Evolutionary conservation across 2,329 filamentous ascomycete species (phyloP).

Genomic region (Claviceps sp.): DNA sequence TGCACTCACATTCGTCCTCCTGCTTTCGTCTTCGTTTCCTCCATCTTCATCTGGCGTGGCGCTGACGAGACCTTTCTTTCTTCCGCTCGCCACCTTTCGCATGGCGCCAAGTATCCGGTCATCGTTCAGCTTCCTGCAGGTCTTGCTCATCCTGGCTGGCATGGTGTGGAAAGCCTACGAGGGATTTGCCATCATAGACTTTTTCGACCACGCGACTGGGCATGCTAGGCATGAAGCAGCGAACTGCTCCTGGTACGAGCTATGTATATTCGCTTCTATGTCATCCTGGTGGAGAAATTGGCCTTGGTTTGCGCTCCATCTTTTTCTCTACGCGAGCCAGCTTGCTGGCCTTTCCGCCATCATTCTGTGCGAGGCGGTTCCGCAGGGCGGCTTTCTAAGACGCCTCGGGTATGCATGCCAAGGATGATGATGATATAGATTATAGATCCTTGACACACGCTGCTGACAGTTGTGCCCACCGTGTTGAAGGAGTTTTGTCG

Average conservation of each 20-base stretch:
- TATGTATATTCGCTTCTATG: not conserved
- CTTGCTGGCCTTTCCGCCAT: conserved; percentile 3
- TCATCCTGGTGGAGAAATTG: not conserved
- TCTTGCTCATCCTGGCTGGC: not conserved
- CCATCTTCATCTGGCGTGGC: no score
- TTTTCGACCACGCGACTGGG: not conserved
- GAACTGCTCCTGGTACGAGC: not conserved
- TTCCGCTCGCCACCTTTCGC: not conserved
- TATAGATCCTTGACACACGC: no score
- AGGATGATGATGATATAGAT: no score
- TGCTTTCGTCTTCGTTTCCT: no score
- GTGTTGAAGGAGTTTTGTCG: not conserved
- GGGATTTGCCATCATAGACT: conserved; percentile 2
- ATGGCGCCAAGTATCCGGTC: not conserved
- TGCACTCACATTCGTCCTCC: no score
- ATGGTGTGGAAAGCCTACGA: conserved; percentile 5
- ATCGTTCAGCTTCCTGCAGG: conserved; percentile 3
- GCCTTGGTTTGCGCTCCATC: conserved; percentile 9
- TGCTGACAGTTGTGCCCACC: not conserved
- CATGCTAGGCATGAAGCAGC: no score
- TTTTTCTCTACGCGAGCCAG: conserved; percentile 7
- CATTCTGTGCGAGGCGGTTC: not conserved
- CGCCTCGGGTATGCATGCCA: no score
- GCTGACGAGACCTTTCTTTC: not conserved
- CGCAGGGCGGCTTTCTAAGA: not conserved